A percentile compares a stretch with the other conserved stretches of the same genome.
phyloP scores from a whole-genome alignment of 768 basidiomycete species.

The Lactarius sanguifluus region DNA sequence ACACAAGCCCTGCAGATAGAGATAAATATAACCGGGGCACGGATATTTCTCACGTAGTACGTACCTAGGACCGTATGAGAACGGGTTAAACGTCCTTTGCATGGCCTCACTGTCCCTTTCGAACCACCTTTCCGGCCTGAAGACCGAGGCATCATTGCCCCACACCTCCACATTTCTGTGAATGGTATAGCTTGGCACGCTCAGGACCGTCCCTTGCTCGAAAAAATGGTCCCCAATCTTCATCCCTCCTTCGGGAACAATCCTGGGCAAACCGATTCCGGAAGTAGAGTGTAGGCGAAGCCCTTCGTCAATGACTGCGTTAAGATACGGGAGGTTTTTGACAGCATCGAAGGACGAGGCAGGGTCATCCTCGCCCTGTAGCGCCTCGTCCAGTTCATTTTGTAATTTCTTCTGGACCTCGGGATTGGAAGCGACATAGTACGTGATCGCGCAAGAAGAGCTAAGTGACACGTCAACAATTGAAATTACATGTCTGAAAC shows the following conservation, averaged over 20 bases:
- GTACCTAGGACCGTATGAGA: constrained; percentile 78
- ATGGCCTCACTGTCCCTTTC: constrained; percentile 61
- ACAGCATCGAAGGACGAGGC: constrained; percentile 65
- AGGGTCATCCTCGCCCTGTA: constrained; percentile 59
- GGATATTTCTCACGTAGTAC: constrained; percentile 27
- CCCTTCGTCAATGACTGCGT: constrained; percentile 85
- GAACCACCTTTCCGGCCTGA: constrained; percentile 84
- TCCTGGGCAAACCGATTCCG: constrained; percentile 76
- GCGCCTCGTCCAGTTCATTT: constrained; percentile 63
- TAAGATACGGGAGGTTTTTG: constrained; percentile 74
- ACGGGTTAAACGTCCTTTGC: constrained; percentile 80
- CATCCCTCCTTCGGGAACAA: constrained; percentile 74
- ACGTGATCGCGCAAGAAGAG: constrained; percentile 87
- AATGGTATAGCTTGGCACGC: constrained; percentile 80
- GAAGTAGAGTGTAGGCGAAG: constrained; percentile 85
- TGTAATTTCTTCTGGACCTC: constrained; percentile 68
- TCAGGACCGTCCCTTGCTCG: constrained; percentile 72
- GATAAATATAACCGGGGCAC: background rate
- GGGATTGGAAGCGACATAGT: constrained; percentile 73
- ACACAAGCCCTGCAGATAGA: constrained; percentile 64
- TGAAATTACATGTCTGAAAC: constrained; percentile 3
- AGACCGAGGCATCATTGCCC: constrained; percentile 76
- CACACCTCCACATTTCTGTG: constrained; percentile 71
- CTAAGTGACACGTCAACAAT: constrained; percentile 39
- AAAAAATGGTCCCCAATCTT: constrained; percentile 58